A percentile compares a stretch with the other conserved stretches of the same genome.
phyloP scores from a whole-genome alignment of 1,284 basidiomycete genomes.

The Marasmius tenuissimus region DNA sequence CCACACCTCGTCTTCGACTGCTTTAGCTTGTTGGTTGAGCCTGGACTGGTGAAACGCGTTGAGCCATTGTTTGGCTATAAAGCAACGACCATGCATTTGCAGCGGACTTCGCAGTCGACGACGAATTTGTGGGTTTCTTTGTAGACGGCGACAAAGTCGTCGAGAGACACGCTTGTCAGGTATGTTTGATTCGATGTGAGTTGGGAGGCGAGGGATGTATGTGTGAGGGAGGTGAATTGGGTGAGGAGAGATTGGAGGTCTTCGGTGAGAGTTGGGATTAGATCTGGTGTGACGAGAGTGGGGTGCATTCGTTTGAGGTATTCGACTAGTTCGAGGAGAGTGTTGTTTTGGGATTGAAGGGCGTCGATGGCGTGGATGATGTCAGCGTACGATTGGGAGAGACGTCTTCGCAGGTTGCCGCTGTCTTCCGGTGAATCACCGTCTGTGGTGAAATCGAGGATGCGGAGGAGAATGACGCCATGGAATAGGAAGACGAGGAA shows the following conservation, averaged over 20 bases:
- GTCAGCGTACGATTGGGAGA: no score
- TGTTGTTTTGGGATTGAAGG: not conserved
- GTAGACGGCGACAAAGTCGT: constrained; percentile 82
- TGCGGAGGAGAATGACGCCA: constrained; percentile 23
- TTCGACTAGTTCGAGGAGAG: not conserved
- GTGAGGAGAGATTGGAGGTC: constrained; percentile 61
- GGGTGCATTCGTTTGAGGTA: not conserved
- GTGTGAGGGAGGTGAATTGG: constrained; percentile 83
- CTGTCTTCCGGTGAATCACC: constrained; percentile 12
- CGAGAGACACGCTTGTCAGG: constrained; percentile 71
- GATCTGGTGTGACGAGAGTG: not conserved
- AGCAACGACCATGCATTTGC: constrained; percentile 89
- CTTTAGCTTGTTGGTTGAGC: constrained; percentile 80
- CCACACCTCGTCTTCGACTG: constrained; percentile 93
- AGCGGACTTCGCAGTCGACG: constrained; percentile 81
- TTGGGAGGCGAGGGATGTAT: constrained; percentile 68
- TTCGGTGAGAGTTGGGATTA: constrained; percentile 46
- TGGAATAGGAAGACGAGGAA: constrained; percentile 19
- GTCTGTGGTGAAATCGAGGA: constrained; percentile 26
- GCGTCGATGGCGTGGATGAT: no score
- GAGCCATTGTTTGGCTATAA: constrained; percentile 84
- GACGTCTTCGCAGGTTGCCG: no score
- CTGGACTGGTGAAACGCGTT: constrained; percentile 84
- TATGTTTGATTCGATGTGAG: constrained; percentile 72
- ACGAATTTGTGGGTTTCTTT: constrained; percentile 89